These are phyloP conservation scores for Mycena kentingensis DNA, from an alignment of 768 basidiomycete genomes.

Conservation along the genomic window DNA sequence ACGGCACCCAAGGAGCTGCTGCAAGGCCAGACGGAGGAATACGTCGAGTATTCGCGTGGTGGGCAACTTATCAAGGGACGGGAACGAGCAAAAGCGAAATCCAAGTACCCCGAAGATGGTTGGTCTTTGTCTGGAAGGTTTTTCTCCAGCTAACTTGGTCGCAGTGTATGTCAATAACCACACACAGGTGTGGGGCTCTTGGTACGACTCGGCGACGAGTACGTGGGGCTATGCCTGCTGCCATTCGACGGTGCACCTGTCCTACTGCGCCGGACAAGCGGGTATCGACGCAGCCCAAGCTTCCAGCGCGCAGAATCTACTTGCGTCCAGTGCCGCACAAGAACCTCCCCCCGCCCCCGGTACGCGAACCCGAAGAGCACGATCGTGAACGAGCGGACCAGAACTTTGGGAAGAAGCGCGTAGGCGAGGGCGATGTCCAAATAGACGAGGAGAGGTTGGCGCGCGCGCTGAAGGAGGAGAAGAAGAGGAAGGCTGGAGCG, in stretches of 20 bases:
- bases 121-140: slow-evolving; percentile 31
- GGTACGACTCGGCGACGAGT: slow-evolving; percentile 70
- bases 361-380: slow-evolving; percentile 12
- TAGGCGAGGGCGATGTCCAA: slow-evolving; percentile 81
- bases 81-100: slow-evolving; percentile 82
- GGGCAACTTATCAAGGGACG: slow-evolving; percentile 91
- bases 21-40: slow-evolving; percentile 96
- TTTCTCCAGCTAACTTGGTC: slow-evolving; percentile 11
- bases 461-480: slow-evolving; percentile 75
- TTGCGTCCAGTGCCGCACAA: slow-evolving; percentile 50
- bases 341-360: slow-evolving; percentile 29
- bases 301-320: slow-evolving; percentile 71
- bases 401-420: slow-evolving; percentile 74
- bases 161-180: slow-evolving; percentile 92
- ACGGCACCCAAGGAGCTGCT: slow-evolving; percentile 87
- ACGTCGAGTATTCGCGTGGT: slow-evolving; percentile 93
- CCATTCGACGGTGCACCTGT: slow-evolving; percentile 80
- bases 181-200: slow-evolving; percentile 96
- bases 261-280: slow-evolving; percentile 88
- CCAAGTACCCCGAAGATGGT: slow-evolving; percentile 98
- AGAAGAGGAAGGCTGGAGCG: slow-evolving; percentile 69
- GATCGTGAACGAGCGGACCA: slow-evolving; percentile 50
- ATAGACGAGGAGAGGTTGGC: slow-evolving; percentile 71
- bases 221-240: slow-evolving; percentile 96
- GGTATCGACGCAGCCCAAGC: slow-evolving; percentile 78